Base-by-base conservation (phyloP, 2,329 filamentous ascomycete species). In the Exophiala sp. region DNA sequence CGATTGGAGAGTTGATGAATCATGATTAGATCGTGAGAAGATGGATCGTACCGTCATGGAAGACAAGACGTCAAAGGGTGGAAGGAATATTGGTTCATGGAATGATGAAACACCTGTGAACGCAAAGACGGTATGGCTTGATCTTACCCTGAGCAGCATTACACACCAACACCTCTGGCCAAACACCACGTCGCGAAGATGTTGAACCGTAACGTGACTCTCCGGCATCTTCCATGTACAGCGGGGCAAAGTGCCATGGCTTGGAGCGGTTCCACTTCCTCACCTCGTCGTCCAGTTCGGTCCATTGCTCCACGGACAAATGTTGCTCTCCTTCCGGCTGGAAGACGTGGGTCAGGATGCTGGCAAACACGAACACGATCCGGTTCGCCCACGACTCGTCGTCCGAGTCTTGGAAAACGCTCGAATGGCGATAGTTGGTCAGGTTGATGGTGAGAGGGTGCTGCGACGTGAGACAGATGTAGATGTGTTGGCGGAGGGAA, bases 401-500 rank as follows among this genome's bases (percentile, higher is more conserved):
- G 22, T 70, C 67, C 0, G 58, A 55, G n/a, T 64, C 62, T 2
- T 62, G 62, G 34, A 70, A 69, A 5, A 67, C 66, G 0, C 64
- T 59, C 1, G 68, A 70, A 7, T 63, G 60, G 34, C 68, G 65
- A 38, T 68, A 71, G 24, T 68, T 70, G 13, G 64, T 61, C 14
- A 71, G 43, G 14, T 67, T 60, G 4, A 71, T 60, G 38, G 66
- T 65, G n/a, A 70, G 61, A 1, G 65, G 65, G 18, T 67, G 62
- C 39, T 64, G 60, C 41, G 67, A 64, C 3, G 66, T 65, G 2
- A 71, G 55, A 0, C 66, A 68, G 7, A 68, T 64, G 43, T 70
- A 71, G 19, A 71, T 69, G 27, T 69, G 68, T 53, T 71, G 68
- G 9, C 69, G 62, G 2, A 71, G 57, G 7, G 68, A 68, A 34